Conservation (phyloP, 1,139 yeast species). For the Blastobotrys capitulatus region DNA sequence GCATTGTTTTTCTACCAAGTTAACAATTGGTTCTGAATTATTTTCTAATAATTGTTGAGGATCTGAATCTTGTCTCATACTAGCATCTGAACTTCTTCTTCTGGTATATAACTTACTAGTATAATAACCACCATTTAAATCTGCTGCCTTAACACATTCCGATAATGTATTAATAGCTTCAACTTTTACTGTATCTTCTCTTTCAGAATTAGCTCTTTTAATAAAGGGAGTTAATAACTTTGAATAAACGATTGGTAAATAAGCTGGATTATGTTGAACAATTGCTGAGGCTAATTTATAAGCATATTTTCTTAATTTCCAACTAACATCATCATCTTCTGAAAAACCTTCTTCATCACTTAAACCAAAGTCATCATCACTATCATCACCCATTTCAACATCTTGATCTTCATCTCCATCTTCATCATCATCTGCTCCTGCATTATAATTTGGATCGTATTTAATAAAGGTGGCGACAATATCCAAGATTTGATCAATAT, state of each 20-base stretch:
- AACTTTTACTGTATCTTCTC: constrained; percentile 37
- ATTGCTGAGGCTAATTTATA: constrained; percentile 42
- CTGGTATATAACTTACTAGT: constrained; percentile 24
- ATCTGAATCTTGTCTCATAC: constrained; percentile 28
- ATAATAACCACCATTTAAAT: constrained; percentile 25
- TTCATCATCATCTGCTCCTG: constrained; percentile 32
- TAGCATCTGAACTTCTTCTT: constrained; percentile 34
- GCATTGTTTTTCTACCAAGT: constrained; percentile 18
- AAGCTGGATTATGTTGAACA: constrained; percentile 34
- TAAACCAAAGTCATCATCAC: constrained; percentile 23
- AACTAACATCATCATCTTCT: constrained; percentile 57
- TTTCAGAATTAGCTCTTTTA: constrained; percentile 31
- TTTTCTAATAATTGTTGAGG: constrained; percentile 22
- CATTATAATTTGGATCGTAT: constrained; percentile 53
- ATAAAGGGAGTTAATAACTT: constrained; percentile 28
- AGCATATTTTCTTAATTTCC: constrained; percentile 62
- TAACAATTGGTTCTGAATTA: constrained; percentile 20
- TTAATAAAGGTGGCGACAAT: constrained; percentile 40
- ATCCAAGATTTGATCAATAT: constrained; percentile 33
- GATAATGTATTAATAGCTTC: constrained; percentile 33
- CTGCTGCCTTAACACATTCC: constrained; percentile 28
- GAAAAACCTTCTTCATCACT: constrained; percentile 41
- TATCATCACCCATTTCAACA: constrained; percentile 29
- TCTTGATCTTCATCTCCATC: constrained; percentile 30
- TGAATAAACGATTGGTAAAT: constrained; percentile 23